Evolutionary conservation across 2,329 filamentous ascomycete genomes (phyloP).

Genomic region (Ceratocystis cacaofunesta): DNA sequence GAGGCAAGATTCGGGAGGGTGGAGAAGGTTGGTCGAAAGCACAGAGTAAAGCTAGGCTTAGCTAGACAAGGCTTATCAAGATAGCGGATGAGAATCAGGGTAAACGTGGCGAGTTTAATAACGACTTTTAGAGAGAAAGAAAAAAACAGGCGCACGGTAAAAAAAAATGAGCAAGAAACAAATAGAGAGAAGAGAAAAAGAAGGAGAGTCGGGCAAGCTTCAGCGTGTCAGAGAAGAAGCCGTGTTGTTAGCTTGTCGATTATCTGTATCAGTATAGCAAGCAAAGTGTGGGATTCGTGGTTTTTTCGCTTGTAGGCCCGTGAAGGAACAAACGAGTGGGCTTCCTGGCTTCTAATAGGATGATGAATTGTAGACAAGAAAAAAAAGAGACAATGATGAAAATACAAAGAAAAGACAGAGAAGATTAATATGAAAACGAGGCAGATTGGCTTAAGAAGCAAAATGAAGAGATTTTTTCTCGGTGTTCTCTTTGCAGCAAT

Average conservation of each 20-base stretch:
- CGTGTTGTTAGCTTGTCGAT: neutral
- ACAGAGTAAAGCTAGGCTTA: neutral
- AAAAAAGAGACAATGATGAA: neutral
- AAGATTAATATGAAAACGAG: conserved; percentile 14
- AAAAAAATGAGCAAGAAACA: neutral
- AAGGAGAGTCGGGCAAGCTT: neutral
- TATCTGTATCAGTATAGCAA: neutral
- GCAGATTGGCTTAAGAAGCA: no score
- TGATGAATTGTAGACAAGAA: neutral
- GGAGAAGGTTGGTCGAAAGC: neutral
- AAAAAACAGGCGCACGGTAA: neutral
- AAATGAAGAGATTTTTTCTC: conserved; percentile 1
- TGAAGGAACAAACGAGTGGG: neutral
- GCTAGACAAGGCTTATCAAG: no score
- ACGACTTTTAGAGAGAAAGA: neutral
- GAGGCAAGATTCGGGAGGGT: neutral
- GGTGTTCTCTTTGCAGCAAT: neutral
- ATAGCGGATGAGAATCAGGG: no score
- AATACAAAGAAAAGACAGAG: conserved; percentile 5
- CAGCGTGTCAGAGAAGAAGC: neutral
- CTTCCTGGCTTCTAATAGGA: neutral
- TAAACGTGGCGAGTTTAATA: neutral
- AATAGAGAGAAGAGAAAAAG: neutral
- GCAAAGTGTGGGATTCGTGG: conserved; percentile 1
- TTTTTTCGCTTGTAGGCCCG: neutral